Evolutionary conservation across 2,329 filamentous ascomycete species (phyloP), one percentile per base, ranked within the genome.

Genomic region (Herpotrichia juniperi): DNA sequence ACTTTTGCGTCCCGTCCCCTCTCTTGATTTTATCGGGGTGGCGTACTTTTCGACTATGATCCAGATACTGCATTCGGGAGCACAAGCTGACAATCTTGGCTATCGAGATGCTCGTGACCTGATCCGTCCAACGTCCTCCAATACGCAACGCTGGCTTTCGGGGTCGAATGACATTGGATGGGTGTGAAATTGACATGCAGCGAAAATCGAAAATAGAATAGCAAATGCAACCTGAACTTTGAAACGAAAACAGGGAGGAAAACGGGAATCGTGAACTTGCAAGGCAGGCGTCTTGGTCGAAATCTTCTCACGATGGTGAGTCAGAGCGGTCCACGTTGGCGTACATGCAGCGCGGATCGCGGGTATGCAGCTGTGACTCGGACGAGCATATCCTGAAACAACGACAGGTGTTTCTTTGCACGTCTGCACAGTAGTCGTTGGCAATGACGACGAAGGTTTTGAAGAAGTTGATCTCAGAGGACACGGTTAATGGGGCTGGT

Each of bases 311-410:
- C 50, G 48, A 44, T 56, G 54, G 54, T 73, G 69, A 73, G 59
- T 73, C 69, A 72, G 58, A 56, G 49, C 50, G 53, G 35, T 63
- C 57, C 67, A 72, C 69, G 66, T 72, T 54, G 66, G 51, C 37
- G 44, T 63, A 64, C 66, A 70, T 69, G 62, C 62, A 62, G 57
- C 46, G 46, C 50, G 50, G 58, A 62, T 50, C 49, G 54, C 46
- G 51, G 55, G 56, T 54, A 57, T 56, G 57, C 53, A 34, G 47
- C 45, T 44, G 19, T 53, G 50, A 53, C 40, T 48, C 52, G 54
- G 46, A 56, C 59, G 62, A 58, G 59, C 67, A 65, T 54, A 59
- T 58, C 54, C 51, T 68, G 68, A 70, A 73, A 72, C 67, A 47
- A 45, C 54, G 28, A 44, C 55, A 53, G 54, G 57, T 52, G 54